Percentiles rank a stretch among this genome's conserved stretches.
Conservation (phyloP, 345 rosid genomes). For the Acer yangbiense region DNA sequence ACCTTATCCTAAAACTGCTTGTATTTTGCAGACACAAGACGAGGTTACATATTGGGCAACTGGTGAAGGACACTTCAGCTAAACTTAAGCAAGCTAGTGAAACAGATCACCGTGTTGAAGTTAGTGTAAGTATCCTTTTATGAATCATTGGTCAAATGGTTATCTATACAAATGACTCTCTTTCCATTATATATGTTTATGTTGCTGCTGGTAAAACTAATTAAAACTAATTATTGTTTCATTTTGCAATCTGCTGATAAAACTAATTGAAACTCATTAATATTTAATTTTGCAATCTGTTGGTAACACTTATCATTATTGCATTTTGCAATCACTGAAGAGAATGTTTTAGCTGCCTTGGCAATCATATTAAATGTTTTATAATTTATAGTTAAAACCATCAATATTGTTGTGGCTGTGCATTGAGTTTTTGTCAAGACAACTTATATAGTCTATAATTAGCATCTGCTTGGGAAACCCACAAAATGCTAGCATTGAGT, state of each 20-base stretch:
- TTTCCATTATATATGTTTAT: constrained; percentile 4
- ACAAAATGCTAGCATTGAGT: neutral
- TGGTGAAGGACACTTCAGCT: constrained; percentile 95
- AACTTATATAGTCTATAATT: neutral
- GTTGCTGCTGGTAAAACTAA: constrained; percentile 9
- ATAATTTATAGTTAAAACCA: neutral
- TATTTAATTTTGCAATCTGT: neutral
- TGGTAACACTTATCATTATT: neutral
- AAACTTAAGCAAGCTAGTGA: constrained; percentile 92
- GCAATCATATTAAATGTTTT: neutral
- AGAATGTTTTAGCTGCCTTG: neutral
- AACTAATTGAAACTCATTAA: neutral
- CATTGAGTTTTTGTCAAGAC: neutral
- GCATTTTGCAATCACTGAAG: neutral
- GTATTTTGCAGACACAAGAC: constrained; percentile 71
- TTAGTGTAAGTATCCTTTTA: constrained; percentile 51
- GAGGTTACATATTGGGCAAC: constrained; percentile 73
- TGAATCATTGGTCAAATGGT: neutral
- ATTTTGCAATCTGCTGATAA: neutral
- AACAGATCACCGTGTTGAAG: constrained; percentile 74
- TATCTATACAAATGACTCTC: neutral
- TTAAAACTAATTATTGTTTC: neutral
- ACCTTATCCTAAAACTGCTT: constrained; percentile 16
- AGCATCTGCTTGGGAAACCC: neutral
- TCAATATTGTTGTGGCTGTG: neutral